Percentiles rank a stretch among this genome's conserved stretches.
Conservation (phyloP, 1,284 basidiomycete species). For the Puccinia horiana region DNA sequence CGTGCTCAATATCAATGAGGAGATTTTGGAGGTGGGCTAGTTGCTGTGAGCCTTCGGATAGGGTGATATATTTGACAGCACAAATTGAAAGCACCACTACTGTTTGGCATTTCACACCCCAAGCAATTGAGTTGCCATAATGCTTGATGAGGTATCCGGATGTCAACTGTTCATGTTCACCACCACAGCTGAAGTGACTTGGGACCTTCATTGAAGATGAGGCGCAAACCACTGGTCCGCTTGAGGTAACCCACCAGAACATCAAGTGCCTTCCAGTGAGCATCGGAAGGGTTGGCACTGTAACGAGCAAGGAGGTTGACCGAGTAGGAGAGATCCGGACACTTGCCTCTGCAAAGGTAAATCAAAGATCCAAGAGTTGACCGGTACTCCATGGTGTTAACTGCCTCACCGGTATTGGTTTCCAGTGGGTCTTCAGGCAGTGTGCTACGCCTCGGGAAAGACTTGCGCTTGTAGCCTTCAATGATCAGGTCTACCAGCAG, state of each 20-base stretch:
- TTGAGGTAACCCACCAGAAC: background rate
- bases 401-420: background rate
- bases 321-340: slow-evolving; percentile 6
- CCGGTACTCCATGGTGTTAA: background rate
- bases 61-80: background rate
- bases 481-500: background rate
- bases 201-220: background rate
- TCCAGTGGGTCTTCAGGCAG: background rate
- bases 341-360: background rate
- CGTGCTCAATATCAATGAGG: background rate
- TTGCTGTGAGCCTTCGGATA: background rate
- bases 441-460: background rate
- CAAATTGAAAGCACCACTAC: slow-evolving; percentile 23
- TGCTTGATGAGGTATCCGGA: background rate
- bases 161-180: slow-evolving; percentile 1
- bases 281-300: background rate
- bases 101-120: slow-evolving; percentile 5
- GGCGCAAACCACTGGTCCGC: too few species aligned
- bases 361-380: slow-evolving; percentile 13
- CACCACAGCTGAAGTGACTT: background rate
- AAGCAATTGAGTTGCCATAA: background rate
- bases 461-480: background rate
- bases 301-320: slow-evolving; percentile 12
- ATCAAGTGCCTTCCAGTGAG: slow-evolving; percentile 8
- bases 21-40: background rate